A percentile compares a stretch with the other conserved stretches of the same genome.
Evolutionary conservation across 2,329 filamentous ascomycete species (phyloP).

Genomic region (Penicillium sp.): DNA sequence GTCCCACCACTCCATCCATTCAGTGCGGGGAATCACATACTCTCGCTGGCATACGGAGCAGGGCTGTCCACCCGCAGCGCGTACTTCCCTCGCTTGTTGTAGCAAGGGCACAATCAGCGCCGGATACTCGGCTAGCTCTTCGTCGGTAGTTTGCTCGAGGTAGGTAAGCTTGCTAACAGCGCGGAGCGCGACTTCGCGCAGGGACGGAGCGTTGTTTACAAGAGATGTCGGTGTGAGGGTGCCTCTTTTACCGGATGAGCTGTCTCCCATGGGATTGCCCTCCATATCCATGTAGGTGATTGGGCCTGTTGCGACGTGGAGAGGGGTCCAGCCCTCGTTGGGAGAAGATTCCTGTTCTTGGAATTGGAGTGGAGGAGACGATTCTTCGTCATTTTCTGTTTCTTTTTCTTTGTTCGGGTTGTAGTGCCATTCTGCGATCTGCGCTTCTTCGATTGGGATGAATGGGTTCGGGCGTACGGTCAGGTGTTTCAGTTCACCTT

Average conservation of each 20-base stretch:
- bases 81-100: slow-evolving; percentile 33
- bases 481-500: slow-evolving; percentile 40
- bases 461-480: slow-evolving; percentile 44
- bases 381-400: neutral
- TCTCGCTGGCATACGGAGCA: slow-evolving; percentile 43
- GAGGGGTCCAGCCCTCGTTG: slow-evolving; percentile 34
- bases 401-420: neutral
- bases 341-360: slow-evolving; percentile 27
- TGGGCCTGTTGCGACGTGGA: slow-evolving; percentile 38
- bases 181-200: slow-evolving; percentile 45
- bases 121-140: slow-evolving; percentile 36
- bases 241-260: slow-evolving; percentile 1
- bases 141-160: slow-evolving; percentile 37
- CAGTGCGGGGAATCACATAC: slow-evolving; percentile 43
- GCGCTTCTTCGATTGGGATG: slow-evolving; percentile 27
- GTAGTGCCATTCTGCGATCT: slow-evolving; percentile 35
- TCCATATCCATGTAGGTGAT: slow-evolving; percentile 36
- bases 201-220: slow-evolving; percentile 34
- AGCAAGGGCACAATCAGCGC: slow-evolving; percentile 37
- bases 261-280: slow-evolving; percentile 23
- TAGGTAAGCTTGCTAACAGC: slow-evolving; percentile 37
- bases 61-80: slow-evolving; percentile 36
- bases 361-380: slow-evolving; percentile 10
- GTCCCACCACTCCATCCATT: slow-evolving; percentile 49
- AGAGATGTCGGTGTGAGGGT: neutral